phyloP scores from a whole-genome alignment of 1,139 yeast genomes.

The Eremothecium sinecaudum region DNA sequence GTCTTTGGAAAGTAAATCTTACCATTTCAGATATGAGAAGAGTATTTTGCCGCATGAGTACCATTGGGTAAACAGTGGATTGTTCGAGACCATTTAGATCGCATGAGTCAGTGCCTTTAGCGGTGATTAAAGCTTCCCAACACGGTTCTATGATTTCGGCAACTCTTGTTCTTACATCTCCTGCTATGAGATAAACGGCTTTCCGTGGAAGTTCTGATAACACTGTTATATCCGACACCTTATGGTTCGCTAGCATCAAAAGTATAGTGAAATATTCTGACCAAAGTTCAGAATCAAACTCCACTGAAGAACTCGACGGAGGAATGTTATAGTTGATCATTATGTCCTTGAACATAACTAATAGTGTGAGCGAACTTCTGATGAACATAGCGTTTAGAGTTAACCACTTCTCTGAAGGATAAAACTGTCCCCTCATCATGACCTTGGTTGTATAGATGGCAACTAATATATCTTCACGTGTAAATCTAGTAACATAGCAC shows the following conservation, averaged over 20 bases:
- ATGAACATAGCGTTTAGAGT: conserved; percentile 55
- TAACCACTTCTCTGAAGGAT: conserved; percentile 61
- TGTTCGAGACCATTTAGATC: conserved; percentile 38
- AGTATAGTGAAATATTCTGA: conserved; percentile 53
- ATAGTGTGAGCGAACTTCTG: conserved; percentile 49
- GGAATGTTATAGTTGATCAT: conserved; percentile 50
- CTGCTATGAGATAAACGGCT: conserved; percentile 58
- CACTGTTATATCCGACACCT: conserved; percentile 35
- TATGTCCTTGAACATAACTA: conserved; percentile 50
- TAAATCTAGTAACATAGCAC: conserved; percentile 25
- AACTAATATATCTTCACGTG: conserved; percentile 29
- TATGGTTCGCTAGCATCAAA: conserved; percentile 36
- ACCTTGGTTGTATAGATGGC: conserved; percentile 48
- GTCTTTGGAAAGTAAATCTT: conserved; percentile 61
- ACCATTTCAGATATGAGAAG: conserved; percentile 57
- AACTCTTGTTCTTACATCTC: conserved; percentile 53
- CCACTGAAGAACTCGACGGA: conserved; percentile 38
- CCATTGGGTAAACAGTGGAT: conserved; percentile 67
- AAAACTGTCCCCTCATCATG: conserved; percentile 49
- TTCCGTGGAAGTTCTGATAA: conserved; percentile 64
- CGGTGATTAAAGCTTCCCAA: conserved; percentile 54
- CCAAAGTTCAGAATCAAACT: conserved; percentile 45
- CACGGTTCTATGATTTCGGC: conserved; percentile 47
- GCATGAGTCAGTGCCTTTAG: conserved; percentile 31
- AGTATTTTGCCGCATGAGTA: conserved; percentile 49